These are phyloP conservation scores for Kuraishia capsulata DNA, from an alignment of 805 yeast species.

Conservation along the genomic window DNA sequence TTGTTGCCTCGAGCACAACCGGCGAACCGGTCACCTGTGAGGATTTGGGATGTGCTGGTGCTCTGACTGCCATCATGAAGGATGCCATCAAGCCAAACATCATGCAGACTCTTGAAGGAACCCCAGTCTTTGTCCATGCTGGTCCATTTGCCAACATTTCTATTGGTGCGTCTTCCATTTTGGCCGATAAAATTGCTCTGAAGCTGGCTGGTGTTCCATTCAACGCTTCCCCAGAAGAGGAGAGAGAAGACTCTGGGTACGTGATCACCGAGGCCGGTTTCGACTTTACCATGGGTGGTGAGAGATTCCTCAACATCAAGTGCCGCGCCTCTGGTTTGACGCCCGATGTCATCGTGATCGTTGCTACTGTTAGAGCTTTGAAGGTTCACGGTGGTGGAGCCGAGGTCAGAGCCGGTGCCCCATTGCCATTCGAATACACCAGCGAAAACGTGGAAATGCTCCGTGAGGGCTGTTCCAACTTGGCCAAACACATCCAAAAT, in stretches of 20 bases:
- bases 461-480: conserved; percentile 61
- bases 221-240: conserved; percentile 32
- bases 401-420: conserved; percentile 78
- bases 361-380: conserved; percentile 94
- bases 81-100: conserved; percentile 94
- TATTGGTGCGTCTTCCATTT: conserved; percentile 91
- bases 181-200: conserved; percentile 89
- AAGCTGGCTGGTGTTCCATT: conserved; percentile 71
- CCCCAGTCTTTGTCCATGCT: conserved; percentile 95
- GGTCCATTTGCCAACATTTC: conserved; percentile 98
- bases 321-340: conserved; percentile 83
- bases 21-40: conserved; percentile 89
- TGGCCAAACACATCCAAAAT: conserved; percentile 68
- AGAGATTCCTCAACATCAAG: conserved; percentile 90
- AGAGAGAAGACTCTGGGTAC: conserved; percentile 40
- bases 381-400: conserved; percentile 88
- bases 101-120: conserved; percentile 97
- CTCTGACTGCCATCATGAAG: conserved; percentile 86
- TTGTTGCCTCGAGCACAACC: conserved; percentile 67
- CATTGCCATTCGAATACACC: conserved; percentile 65
- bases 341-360: conserved; percentile 89
- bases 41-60: conserved; percentile 94
- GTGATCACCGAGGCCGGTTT: conserved; percentile 98
- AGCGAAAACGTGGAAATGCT: conserved; percentile 65
- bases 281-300: conserved; percentile 99